These are phyloP conservation scores for Tulasnella sp. DNA, from an alignment of 768 basidiomycete genomes.

Conservation along the genomic window DNA sequence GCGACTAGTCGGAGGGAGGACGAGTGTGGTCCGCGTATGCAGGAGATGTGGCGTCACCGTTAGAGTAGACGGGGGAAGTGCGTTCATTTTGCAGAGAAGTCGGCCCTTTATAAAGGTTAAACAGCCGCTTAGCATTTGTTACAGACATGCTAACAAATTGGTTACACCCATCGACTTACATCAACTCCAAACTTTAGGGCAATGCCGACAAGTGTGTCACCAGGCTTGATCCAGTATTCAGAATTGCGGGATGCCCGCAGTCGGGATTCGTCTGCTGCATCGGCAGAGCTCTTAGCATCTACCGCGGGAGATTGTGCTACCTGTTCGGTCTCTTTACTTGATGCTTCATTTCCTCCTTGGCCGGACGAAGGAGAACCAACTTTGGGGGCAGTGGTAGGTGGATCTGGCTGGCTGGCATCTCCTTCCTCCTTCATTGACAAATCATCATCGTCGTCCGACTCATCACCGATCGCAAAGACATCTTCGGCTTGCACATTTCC, in stretches of 20 bases:
- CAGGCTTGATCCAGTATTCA: constrained; percentile 50
- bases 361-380: not conserved
- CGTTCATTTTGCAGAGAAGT: constrained; percentile 61
- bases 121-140: not conserved
- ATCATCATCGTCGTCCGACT: constrained; percentile 47
- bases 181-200: constrained; percentile 57
- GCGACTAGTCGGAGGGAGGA: constrained; percentile 46
- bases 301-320: constrained; percentile 2
- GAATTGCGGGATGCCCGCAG: not conserved
- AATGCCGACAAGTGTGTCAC: constrained; percentile 63
- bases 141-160: not conserved
- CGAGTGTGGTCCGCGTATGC: constrained; percentile 59
- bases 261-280: constrained; percentile 24
- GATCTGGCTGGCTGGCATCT: not conserved
- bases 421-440: constrained; percentile 27
- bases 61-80: constrained; percentile 59
- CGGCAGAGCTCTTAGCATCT: not conserved
- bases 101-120: constrained; percentile 43
- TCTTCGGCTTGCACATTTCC: constrained; percentile 50
- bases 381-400: not conserved
- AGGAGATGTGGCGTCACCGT: constrained; percentile 69
- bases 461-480: constrained; percentile 62
- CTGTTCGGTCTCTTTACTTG: not conserved
- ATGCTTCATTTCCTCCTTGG: not conserved
- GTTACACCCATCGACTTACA: constrained; percentile 41